Conservation (phyloP, 202 grass and related monocot species). For the Zizania palustris region DNA sequence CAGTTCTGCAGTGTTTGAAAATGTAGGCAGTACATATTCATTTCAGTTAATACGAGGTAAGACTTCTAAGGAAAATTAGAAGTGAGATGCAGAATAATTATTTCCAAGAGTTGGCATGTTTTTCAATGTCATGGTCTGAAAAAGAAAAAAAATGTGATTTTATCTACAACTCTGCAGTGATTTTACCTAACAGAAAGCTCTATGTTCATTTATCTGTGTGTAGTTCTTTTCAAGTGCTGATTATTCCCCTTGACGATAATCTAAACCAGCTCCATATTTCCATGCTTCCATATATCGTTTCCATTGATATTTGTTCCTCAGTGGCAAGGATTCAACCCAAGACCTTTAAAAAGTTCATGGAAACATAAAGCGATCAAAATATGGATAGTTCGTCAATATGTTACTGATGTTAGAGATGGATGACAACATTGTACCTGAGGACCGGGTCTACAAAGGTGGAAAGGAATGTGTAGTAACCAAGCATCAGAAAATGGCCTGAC, state of each 20-base stretch:
- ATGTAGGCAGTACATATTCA: neutral
- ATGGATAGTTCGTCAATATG: neutral
- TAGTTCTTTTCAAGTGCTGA: neutral
- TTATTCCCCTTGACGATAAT: conserved; percentile 69
- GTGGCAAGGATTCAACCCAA: conserved; percentile 67
- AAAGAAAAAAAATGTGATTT: neutral
- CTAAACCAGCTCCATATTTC: conserved; percentile 95
- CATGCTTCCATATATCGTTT: conserved; percentile 82
- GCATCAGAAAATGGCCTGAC: conserved; percentile 89
- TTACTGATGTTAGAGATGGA: conserved; percentile 20
- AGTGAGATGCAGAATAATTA: neutral
- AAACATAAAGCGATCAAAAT: conserved; percentile 29
- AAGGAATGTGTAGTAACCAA: conserved; percentile 89
- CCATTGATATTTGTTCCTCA: conserved; percentile 75
- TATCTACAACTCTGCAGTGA: neutral
- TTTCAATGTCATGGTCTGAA: neutral
- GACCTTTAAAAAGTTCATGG: conserved; percentile 47
- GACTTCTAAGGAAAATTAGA: neutral
- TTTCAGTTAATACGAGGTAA: too few species aligned
- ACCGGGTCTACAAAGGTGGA: conserved; percentile 62
- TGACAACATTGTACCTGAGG: conserved; percentile 48
- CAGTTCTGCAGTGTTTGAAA: conserved; percentile 14
- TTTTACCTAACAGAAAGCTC: neutral
- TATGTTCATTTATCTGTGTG: conserved; percentile 3
- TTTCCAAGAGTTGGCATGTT: neutral